Conservation (phyloP, 495 filamentous ascomycete species). For the Clavariopsis aquatica region DNA sequence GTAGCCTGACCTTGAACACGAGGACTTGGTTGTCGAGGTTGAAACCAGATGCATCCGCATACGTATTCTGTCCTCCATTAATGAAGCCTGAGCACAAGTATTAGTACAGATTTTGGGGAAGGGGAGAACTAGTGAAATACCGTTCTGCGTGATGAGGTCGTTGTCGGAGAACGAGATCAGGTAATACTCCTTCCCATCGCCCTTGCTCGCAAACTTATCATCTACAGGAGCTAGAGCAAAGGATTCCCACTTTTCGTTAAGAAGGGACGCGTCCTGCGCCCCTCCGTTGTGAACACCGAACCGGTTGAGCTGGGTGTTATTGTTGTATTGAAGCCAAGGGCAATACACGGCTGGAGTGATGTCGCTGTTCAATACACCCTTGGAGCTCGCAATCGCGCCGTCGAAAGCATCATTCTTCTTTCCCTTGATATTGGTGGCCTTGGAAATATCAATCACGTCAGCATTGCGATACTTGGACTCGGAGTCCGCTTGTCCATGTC, state of each 20-base stretch:
- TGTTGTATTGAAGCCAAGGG: conserved; percentile 71
- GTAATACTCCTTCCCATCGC: conserved; percentile 60
- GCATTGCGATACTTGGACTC: conserved; percentile 68
- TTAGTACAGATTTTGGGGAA: conserved; percentile 4
- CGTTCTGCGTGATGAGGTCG: conserved; percentile 80
- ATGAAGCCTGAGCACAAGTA: conserved; percentile 52
- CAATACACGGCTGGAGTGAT: conserved; percentile 69
- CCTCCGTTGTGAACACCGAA: conserved; percentile 74
- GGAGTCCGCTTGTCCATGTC: conserved; percentile 57
- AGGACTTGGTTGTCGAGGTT: conserved; percentile 69
- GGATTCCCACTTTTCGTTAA: conserved; percentile 86
- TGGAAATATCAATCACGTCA: conserved; percentile 68
- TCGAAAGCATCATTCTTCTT: conserved; percentile 52
- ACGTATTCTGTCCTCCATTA: conserved; percentile 62
- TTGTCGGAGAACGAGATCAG: conserved; percentile 73
- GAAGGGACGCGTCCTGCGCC: conserved; percentile 52
- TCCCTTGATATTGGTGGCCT: conserved; percentile 68
- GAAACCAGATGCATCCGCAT: conserved; percentile 63
- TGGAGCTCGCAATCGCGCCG: conserved; percentile 54
- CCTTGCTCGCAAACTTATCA: conserved; percentile 38
- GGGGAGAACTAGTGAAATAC: conserved; percentile 44
- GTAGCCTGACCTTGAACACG: conserved; percentile 69
- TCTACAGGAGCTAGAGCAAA: conserved; percentile 66
- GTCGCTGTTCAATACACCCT: conserved; percentile 57
- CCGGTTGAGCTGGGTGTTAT: conserved; percentile 64